These are phyloP conservation scores for Debaryomyces singareniensis DNA, from an alignment of 1,139 yeast genomes.

Conservation along the genomic window DNA sequence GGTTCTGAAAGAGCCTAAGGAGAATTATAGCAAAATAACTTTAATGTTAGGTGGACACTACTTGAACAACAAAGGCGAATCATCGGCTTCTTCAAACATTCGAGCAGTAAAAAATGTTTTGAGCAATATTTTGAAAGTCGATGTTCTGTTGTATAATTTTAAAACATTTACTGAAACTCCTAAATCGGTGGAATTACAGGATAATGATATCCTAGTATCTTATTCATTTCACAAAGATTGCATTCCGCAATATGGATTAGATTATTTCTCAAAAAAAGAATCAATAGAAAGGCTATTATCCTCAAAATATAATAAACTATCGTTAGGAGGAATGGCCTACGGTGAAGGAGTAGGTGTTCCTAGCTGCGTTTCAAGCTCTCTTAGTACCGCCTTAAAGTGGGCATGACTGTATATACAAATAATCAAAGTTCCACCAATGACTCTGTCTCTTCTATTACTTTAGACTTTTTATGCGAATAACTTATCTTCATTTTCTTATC, in stretches of 20 bases:
- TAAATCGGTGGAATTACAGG: conserved; percentile 13
- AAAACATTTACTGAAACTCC: conserved; percentile 21
- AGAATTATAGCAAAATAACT: conserved; percentile 62
- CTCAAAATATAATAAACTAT: conserved; percentile 34
- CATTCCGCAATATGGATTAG: conserved; percentile 79
- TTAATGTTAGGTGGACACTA: conserved; percentile 88
- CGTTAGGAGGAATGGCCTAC: conserved; percentile 77
- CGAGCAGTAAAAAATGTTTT: conserved; percentile 43
- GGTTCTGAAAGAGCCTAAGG: conserved; percentile 1
- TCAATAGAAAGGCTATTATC: conserved; percentile 27
- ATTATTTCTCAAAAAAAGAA: conserved; percentile 48
- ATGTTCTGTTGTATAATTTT: conserved; percentile 27
- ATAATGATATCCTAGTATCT: conserved; percentile 29
- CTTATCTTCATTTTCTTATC: conserved; percentile 49
- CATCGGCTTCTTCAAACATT: conserved; percentile 38
- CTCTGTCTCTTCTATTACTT: conserved; percentile 10
- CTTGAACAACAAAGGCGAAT: conserved; percentile 29
- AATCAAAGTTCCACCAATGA: not conserved
- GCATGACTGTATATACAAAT: conserved; percentile 1
- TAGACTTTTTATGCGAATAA: conserved; percentile 38
- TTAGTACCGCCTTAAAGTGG: conserved; percentile 43
- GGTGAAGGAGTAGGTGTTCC: conserved; percentile 87
- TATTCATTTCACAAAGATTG: conserved; percentile 42
- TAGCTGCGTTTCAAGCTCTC: conserved; percentile 66
- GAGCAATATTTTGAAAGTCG: conserved; percentile 42